These are phyloP conservation scores for Kregervanrija fluxuum DNA, from an alignment of 805 yeast species.

Conservation along the genomic window DNA sequence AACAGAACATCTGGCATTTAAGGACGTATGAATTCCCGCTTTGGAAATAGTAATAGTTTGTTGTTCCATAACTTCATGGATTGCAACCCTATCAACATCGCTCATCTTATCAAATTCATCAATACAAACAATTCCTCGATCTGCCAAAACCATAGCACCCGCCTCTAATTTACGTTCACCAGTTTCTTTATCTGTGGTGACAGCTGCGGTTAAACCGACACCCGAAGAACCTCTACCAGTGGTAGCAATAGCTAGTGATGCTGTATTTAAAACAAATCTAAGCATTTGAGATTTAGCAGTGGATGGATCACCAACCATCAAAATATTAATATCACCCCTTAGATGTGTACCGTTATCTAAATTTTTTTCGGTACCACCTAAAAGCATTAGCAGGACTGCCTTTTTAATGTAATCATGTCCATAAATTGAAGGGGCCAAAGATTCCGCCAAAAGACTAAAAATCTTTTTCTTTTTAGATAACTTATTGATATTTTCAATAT, in stretches of 20 bases:
- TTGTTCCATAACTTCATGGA: constrained; percentile 99
- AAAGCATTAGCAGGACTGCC: constrained; percentile 82
- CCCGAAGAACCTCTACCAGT: constrained; percentile 99
- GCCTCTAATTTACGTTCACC: constrained; percentile 96
- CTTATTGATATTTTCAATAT: constrained; percentile 79
- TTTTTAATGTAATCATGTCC: constrained; percentile 88
- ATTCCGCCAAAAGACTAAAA: constrained; percentile 72
- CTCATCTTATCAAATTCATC: constrained; percentile 99
- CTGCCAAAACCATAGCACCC: constrained; percentile 99
- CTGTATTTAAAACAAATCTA: constrained; percentile 90
- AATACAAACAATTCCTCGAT: constrained; percentile 94
- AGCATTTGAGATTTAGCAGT: constrained; percentile 96
- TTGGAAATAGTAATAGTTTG: constrained; percentile 97
- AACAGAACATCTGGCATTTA: constrained; percentile 94
- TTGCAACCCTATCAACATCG: constrained; percentile 94
- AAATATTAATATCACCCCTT: constrained; percentile 93
- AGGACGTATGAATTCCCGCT: constrained; percentile 95
- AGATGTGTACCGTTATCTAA: constrained; percentile 92
- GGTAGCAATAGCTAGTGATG: constrained; percentile 92
- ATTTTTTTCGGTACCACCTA: constrained; percentile 94
- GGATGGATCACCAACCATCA: constrained; percentile 98
- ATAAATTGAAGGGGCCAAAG: constrained; percentile 92
- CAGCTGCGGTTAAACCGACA: constrained; percentile 99
- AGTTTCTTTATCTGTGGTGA: constrained; percentile 91
- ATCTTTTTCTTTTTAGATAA: constrained; percentile 63